A percentile compares a stretch with the other conserved stretches of the same genome.
phyloP scores from a whole-genome alignment of 2,329 filamentous ascomycete species.

The Alternaria dauci region DNA sequence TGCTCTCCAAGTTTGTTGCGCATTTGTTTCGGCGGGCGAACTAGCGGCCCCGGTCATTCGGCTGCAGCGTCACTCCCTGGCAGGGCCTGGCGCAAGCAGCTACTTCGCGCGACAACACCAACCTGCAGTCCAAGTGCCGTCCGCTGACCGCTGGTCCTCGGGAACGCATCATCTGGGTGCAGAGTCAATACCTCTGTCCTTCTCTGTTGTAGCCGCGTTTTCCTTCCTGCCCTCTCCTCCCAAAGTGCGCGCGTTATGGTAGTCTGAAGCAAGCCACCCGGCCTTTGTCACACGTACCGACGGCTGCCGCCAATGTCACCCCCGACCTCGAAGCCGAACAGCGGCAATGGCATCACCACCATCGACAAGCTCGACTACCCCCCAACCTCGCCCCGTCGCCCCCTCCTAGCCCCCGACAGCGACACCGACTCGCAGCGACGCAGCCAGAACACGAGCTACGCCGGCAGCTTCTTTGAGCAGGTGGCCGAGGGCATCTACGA shows the following conservation, averaged over 20 bases:
- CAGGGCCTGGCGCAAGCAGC: slow-evolving; percentile 24
- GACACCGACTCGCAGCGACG: slow-evolving; percentile 43
- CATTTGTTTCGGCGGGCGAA: slow-evolving; percentile 19
- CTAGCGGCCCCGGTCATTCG: slow-evolving; percentile 30
- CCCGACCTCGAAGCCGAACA: slow-evolving; percentile 43
- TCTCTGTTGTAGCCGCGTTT: not conserved
- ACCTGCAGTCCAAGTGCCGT: slow-evolving; percentile 32
- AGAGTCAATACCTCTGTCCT: not conserved
- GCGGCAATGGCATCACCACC: slow-evolving; percentile 35
- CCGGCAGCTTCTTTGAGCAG: slow-evolving; percentile 66
- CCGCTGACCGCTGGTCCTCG: slow-evolving; percentile 29
- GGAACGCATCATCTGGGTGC: not conserved
- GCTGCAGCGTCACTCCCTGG: slow-evolving; percentile 21
- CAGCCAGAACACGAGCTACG: slow-evolving; percentile 57
- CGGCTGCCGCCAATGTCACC: slow-evolving; percentile 39
- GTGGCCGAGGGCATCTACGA: slow-evolving; percentile 68
- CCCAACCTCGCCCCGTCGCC: slow-evolving; percentile 48
- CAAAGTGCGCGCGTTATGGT: slow-evolving; percentile 8
- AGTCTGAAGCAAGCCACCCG: slow-evolving; percentile 20
- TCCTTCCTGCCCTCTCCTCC: not conserved
- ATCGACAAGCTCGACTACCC: slow-evolving; percentile 63
- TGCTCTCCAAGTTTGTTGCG: slow-evolving; percentile 11
- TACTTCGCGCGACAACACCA: slow-evolving; percentile 36
- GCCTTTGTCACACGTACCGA: slow-evolving; percentile 30
- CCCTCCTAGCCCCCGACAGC: slow-evolving; percentile 52